Conservation (phyloP, 1,284 basidiomycete species). For the Irpex lacteus region DNA sequence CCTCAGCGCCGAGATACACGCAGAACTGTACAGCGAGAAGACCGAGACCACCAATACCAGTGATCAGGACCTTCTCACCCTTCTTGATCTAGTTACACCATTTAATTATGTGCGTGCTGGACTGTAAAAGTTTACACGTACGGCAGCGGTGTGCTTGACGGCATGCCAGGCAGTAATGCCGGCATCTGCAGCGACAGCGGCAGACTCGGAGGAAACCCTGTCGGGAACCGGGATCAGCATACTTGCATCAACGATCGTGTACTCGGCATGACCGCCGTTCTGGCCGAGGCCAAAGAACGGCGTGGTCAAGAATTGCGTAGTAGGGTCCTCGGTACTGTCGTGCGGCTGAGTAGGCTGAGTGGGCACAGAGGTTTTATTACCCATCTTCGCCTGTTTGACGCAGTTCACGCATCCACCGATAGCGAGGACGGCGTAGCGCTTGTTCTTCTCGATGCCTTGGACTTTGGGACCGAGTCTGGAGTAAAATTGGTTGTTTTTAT, state of each 20-base stretch:
- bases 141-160: slow-evolving; percentile 22
- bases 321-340: neutral
- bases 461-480: slow-evolving; percentile 15
- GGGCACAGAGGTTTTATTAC: neutral
- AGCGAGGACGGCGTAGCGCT: slow-evolving; percentile 19
- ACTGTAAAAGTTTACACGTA: slow-evolving; percentile 1
- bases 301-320: neutral
- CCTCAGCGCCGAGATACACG: slow-evolving; percentile 24
- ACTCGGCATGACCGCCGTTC: slow-evolving; percentile 27
- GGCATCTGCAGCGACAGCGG: slow-evolving; percentile 25
- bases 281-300: slow-evolving; percentile 20
- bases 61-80: slow-evolving; percentile 23
- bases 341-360: too few relatives aligned
- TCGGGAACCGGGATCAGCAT: slow-evolving; percentile 25
- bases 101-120: neutral
- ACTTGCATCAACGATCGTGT: slow-evolving; percentile 14
- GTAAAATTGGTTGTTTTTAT: neutral
- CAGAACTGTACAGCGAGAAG: slow-evolving; percentile 29
- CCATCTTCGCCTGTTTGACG: slow-evolving; percentile 9
- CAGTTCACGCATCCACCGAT: slow-evolving; percentile 14
- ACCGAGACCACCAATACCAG: slow-evolving; percentile 29
- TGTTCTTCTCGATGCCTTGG: slow-evolving; percentile 14
- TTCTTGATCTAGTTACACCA: neutral
- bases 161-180: slow-evolving; percentile 25
- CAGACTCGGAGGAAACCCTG: slow-evolving; percentile 22